Base-by-base conservation (phyloP, 495 filamentous ascomycete species). In the Penicillium maclennaniae region DNA sequence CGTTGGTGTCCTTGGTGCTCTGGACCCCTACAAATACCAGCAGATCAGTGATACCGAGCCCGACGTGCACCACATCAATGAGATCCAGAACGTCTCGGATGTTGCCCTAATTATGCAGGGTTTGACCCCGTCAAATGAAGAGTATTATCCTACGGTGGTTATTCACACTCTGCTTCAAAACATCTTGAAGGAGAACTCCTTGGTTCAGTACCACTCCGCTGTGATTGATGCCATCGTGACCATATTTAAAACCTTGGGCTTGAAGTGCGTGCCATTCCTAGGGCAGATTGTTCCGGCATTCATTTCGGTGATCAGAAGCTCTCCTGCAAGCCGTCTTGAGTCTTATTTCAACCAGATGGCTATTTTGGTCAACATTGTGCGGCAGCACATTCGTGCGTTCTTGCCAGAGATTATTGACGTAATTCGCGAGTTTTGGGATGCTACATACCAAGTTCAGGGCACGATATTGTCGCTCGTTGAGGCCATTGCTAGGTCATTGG, bases 201-300 rank as follows among this genome's bases (percentile, higher is more conserved):
- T 97, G 42, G 79, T 83, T 6, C 86, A 92, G 57, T 90, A 95
- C 61, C 93, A 99, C 63, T 93, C 91, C 3, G 85, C 86, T 8
- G 93, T 97, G n/a, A 91, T 99, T 52, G 93, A 97, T 67, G 92
- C 95, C 1, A 92, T 99, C 56, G 97, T 99, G 82, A 95, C 88
- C 50, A 97, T 97, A 47, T 99, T 97, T 72, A 90, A 92, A 59
- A 97, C 95, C 7, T 74, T 97, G 46, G 93, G 93, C 1, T 68
- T 96, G 56, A 95, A 97, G 66, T 97, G 95, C 64, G 91, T 99
- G 27, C 86, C 89, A 3, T 97, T 96, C 67, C 80, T 99, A 6
- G 85, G 85, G 45, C 87, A 91, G 42, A 95, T 99, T 43, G 87
- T 99, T 46, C 95, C 93, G 3, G 95, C 88, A 0, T 97, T 99